These are phyloP conservation scores for Zalerion maritima DNA, from an alignment of 495 filamentous ascomycete species.

Conservation along the genomic window DNA sequence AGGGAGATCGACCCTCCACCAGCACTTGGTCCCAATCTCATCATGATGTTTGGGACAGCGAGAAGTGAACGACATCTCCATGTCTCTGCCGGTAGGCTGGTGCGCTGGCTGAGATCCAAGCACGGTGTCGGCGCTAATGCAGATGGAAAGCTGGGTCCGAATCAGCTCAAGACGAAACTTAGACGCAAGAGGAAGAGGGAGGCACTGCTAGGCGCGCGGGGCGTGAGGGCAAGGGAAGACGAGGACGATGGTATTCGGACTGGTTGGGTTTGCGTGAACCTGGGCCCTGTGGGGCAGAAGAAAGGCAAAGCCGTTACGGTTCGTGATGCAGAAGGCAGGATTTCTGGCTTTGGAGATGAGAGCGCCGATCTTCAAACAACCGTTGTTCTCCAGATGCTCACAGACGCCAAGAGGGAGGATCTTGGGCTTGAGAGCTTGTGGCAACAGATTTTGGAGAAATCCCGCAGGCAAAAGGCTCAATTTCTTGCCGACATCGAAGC, in stretches of 20 bases:
- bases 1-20: conserved; percentile 72
- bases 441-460: conserved; percentile 37
- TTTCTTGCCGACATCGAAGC: no score
- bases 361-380: conserved; percentile 37
- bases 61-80: conserved; percentile 88
- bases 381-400: conserved; percentile 82
- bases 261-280: conserved; percentile 91
- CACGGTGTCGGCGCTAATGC: conserved; percentile 60
- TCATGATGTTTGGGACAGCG: conserved; percentile 91
- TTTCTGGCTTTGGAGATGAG: conserved; percentile 64
- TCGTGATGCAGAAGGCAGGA: conserved; percentile 25
- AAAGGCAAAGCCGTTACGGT: conserved; percentile 26
- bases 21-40: conserved; percentile 68
- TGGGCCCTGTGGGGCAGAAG: conserved; percentile 48
- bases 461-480: no score
- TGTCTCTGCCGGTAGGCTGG: conserved; percentile 76
- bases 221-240: conserved; percentile 25
- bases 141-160: conserved; percentile 77
- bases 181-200: conserved; percentile 65
- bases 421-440: conserved; percentile 74
- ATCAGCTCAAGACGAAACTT: conserved; percentile 79
- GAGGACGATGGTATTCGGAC: conserved; percentile 70
- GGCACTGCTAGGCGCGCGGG: conserved; percentile 49
- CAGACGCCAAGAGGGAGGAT: conserved; percentile 68
- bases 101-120: conserved; percentile 65